These are phyloP conservation scores for Leccinum boreale DNA, from an alignment of 768 basidiomycete genomes.

Conservation along the genomic window DNA sequence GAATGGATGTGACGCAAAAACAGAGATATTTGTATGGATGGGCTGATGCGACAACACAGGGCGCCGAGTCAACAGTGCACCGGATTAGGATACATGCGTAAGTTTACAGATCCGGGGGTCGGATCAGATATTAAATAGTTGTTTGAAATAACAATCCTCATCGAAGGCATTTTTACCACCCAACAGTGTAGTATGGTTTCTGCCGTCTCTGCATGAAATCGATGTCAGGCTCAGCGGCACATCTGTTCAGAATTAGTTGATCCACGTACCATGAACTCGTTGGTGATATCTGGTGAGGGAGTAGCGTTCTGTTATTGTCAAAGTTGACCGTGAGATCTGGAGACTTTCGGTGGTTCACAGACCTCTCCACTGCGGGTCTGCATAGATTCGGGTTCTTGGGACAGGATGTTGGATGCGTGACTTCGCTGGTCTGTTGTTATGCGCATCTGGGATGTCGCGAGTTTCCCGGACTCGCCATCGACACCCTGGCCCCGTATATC, in stretches of 20 bases:
- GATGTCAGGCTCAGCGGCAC: background rate
- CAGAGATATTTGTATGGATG: background rate
- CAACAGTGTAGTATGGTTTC: constrained; percentile 7
- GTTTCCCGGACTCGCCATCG: constrained; percentile 35
- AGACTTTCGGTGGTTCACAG: background rate
- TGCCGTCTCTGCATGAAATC: background rate
- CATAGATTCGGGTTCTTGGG: background rate
- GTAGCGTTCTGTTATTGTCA: background rate
- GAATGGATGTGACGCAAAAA: background rate
- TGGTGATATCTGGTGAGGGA: background rate
- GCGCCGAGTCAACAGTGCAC: background rate
- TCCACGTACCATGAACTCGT: constrained; percentile 6
- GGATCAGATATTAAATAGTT: background rate
- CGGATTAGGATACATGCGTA: background rate
- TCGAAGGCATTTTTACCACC: constrained; percentile 3
- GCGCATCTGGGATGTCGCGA: constrained; percentile 27
- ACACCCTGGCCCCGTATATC: constrained; percentile 53
- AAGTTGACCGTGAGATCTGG: background rate
- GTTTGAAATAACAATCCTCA: background rate
- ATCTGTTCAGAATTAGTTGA: background rate
- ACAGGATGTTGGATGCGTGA: background rate
- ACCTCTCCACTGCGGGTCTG: constrained; percentile 6
- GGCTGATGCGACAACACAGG: constrained; percentile 1
- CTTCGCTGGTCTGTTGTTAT: background rate
- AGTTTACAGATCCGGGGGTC: background rate